Evolutionary conservation across 2,329 filamentous ascomycete genomes (phyloP), one percentile per base, ranked within the genome.

Genomic region (Talaromyces atroroseus): DNA sequence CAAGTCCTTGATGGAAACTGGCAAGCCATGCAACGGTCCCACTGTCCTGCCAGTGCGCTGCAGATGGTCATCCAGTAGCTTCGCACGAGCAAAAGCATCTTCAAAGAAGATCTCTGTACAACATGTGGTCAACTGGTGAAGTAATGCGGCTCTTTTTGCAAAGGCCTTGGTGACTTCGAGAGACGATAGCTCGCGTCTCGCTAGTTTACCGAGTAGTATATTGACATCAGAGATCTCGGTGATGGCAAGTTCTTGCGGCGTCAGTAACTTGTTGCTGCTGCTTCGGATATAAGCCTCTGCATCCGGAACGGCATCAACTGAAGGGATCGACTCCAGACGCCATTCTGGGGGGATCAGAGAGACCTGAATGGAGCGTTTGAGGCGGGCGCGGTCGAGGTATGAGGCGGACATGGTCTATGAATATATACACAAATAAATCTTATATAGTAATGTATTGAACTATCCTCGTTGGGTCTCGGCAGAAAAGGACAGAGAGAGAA

Each of bases 121-220:
- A 47, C 62, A 64, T 8, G 45, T 54, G 7, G 52, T 49, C 46
- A 59, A 77, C 74, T 49, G 75, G 59, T 81, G 78, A 1, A 81
- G 81, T 20, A 84, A 65, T 4, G 66, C 80, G 24, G 82, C 82
- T 42, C 82, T 71, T 46, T 79, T 71, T 45, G 84, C 68, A 64
- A 84, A 85, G 1, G 81, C 82, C 32, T 71, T 76, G 2, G 74
- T 76, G 8, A 84, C 78, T 16, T 71, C 66, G 1, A 69, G 70
- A 32, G 76, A 71, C 11, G 71, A 76, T 20, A 80, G 63, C 51
- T 75, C 68, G 7, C 76, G 76, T 6, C 67, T 70, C 5, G 77
- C 72, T 36, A 84, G 70, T 52, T 62, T 64, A 18, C 54, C 57
- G 2, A 66, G 62, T 1, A 66, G 58, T 1, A 63, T 47, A 11